phyloP scores from a whole-genome alignment of 2,329 filamentous ascomycete species.

The Laburnicola sp. region DNA sequence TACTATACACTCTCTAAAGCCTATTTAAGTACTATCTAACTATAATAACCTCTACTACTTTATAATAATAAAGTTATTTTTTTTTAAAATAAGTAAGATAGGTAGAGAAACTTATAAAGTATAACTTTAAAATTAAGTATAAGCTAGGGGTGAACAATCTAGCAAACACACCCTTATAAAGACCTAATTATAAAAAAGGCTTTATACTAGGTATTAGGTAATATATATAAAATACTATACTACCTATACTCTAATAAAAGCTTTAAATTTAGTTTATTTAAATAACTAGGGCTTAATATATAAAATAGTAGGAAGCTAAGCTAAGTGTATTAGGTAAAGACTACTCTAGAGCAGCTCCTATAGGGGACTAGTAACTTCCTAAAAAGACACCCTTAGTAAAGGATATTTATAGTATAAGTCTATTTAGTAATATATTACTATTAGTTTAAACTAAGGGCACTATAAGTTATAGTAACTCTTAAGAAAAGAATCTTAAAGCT shows the following conservation, averaged over 20 bases:
- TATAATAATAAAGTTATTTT: background rate
- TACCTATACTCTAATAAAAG: background rate
- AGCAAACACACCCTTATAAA: background rate
- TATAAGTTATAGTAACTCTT: no score
- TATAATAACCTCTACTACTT: background rate
- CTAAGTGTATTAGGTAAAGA: no score
- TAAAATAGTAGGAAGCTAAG: no score
- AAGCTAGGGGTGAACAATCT: background rate
- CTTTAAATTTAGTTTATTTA: background rate
- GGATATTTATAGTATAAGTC: no score
- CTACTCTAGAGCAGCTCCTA: no score
- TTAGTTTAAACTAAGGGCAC: no score
- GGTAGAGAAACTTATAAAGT: background rate
- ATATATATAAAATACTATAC: background rate
- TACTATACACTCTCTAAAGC: background rate
- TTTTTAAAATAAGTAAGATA: background rate
- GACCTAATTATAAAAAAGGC: background rate
- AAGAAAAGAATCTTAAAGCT: no score
- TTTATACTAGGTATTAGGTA: background rate
- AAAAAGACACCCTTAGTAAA: no score
- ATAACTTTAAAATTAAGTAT: background rate
- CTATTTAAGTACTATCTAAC: conserved; percentile 3
- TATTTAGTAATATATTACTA: no score
- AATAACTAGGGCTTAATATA: no score
- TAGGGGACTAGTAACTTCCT: no score